A percentile compares a stretch with the other conserved stretches of the same genome.
These are phyloP conservation scores for Phaeodactylum tricornutum DNA, from an alignment of 108 stramenopile species.

Conservation along the genomic window DNA sequence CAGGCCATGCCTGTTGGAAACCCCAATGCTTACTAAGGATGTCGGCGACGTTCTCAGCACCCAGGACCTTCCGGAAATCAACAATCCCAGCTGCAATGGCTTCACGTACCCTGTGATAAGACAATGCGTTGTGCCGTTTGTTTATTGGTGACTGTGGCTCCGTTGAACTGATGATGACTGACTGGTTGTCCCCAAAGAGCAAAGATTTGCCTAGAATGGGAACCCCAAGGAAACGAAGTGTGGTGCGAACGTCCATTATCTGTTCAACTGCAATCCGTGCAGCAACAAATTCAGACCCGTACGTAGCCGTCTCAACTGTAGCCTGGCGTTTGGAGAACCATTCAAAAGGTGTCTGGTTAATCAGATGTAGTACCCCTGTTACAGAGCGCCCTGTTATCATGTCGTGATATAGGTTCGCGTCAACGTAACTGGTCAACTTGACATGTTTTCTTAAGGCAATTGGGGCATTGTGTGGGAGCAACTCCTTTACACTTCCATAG, in stretches of 20 bases:
- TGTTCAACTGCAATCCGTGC: constrained; percentile 12
- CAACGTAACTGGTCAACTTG: no score
- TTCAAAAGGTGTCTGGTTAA: constrained; percentile 15
- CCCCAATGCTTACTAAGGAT: constrained; percentile 5
- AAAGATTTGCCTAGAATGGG: neutral
- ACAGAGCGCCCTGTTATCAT: constrained; percentile 11
- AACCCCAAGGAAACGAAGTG: constrained; percentile 4
- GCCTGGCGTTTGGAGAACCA: constrained; percentile 9
- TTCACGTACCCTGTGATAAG: constrained; percentile 2
- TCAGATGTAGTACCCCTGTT: constrained; percentile 15
- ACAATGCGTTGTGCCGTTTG: constrained; percentile 6
- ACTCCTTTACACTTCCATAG: neutral
- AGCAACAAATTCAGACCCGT: constrained; percentile 10
- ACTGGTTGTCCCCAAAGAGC: constrained; percentile 9
- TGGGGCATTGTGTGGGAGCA: neutral
- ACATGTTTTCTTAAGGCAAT: no score
- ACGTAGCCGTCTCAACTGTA: constrained; percentile 14
- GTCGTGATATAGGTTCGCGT: constrained; percentile 18
- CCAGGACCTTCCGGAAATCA: neutral
- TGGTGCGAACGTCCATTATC: constrained; percentile 4
- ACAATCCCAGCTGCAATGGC: constrained; percentile 6
- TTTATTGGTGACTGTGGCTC: neutral
- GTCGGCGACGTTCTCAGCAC: constrained; percentile 6
- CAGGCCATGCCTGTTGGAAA: neutral
- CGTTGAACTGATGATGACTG: neutral